Conservation (phyloP, 2,329 filamentous ascomycete genomes). For the Talaromyces sp. region DNA sequence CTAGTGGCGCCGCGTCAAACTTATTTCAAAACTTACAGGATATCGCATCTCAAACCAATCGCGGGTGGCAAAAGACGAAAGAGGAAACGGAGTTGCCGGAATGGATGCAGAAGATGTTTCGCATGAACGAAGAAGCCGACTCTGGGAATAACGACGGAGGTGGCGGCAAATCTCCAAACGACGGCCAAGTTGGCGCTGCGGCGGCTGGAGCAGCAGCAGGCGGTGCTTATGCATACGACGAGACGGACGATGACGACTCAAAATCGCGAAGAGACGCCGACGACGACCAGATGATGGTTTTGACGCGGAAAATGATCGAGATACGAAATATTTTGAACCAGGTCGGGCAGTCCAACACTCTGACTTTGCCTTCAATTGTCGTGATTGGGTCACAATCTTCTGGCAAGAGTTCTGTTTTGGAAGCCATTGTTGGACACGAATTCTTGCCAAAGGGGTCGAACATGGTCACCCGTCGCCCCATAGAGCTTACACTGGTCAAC, state of each 20-base stretch:
- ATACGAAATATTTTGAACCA: slow-evolving; percentile 87
- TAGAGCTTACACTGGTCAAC: slow-evolving; percentile 93
- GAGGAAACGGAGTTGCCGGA: slow-evolving; percentile 66
- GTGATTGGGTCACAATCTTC: slow-evolving; percentile 98
- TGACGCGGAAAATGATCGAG: slow-evolving; percentile 99
- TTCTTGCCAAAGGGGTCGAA: slow-evolving; percentile 97
- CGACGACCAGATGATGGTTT: slow-evolving; percentile 98
- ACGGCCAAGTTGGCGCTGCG: slow-evolving; percentile 48
- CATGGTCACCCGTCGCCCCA: slow-evolving; percentile 94
- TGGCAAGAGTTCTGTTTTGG: slow-evolving; percentile 93
- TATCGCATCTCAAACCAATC: slow-evolving; percentile 71
- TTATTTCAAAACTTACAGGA: slow-evolving; percentile 68
- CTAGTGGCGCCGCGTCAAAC: slow-evolving; percentile 62
- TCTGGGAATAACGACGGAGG: slow-evolving; percentile 41
- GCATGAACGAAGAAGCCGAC: slow-evolving; percentile 56
- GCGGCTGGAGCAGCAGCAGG: slow-evolving; percentile 65
- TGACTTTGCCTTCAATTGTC: slow-evolving; percentile 94
- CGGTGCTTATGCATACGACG: slow-evolving; percentile 72
- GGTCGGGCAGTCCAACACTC: slow-evolving; percentile 81
- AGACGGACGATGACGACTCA: slow-evolving; percentile 57
- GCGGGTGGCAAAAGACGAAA: slow-evolving; percentile 79
- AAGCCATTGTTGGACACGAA: slow-evolving; percentile 95
- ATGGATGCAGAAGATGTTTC: slow-evolving; percentile 73
- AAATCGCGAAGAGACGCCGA: slow-evolving; percentile 61
- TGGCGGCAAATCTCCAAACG: slow-evolving; percentile 48